These are phyloP conservation scores for Melanogaster broomeanus DNA, from an alignment of 768 basidiomycete species.

Conservation along the genomic window DNA sequence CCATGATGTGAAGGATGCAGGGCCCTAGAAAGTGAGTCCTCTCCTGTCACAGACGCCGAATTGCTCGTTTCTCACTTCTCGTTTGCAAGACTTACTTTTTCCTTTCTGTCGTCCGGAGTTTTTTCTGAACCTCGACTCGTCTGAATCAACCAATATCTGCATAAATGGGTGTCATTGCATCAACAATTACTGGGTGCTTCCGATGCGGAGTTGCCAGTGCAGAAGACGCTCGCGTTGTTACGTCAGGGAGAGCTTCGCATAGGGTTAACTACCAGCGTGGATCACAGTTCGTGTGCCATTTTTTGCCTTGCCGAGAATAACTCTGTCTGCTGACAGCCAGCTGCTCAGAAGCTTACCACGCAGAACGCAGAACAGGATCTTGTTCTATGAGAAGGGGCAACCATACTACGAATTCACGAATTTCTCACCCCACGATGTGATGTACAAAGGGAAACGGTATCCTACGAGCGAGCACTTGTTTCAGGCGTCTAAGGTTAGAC, in stretches of 20 bases:
- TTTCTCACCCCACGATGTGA: conserved; percentile 68
- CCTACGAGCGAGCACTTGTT: conserved; percentile 80
- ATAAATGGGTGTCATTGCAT: conserved; percentile 1
- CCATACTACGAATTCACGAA: conserved; percentile 75
- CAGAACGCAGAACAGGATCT: conserved; percentile 29
- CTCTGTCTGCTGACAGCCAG: background rate
- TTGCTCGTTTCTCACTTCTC: background rate
- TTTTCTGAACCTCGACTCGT: background rate
- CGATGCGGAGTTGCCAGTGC: background rate
- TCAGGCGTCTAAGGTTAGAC: conserved; percentile 68
- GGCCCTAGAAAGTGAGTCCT: background rate
- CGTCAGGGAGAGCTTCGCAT: background rate
- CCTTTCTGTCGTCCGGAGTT: background rate
- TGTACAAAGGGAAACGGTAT: conserved; percentile 62
- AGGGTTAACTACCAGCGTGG: background rate
- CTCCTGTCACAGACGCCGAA: background rate
- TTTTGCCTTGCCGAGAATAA: background rate
- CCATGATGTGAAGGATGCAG: background rate
- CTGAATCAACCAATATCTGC: background rate
- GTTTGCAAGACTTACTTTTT: background rate
- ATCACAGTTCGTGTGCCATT: background rate
- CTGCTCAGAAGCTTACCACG: background rate
- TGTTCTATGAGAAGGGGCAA: conserved; percentile 66
- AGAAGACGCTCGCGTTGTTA: background rate
- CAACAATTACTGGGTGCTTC: background rate